Base-by-base conservation (phyloP, 1,139 yeast genomes). In the Scheffersomyces titani region DNA sequence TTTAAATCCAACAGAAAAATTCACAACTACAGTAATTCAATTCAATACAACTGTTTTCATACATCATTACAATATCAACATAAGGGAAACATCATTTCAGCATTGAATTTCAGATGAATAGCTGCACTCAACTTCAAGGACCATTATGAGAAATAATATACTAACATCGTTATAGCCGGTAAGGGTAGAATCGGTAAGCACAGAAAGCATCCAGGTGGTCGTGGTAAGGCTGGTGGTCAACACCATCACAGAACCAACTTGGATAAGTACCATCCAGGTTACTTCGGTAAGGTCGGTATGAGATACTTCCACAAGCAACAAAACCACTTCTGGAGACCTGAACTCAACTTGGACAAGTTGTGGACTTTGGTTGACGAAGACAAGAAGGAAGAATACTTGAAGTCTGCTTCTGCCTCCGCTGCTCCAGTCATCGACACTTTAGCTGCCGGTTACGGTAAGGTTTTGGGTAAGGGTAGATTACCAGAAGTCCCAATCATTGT, bases 141-240 rank as follows among this genome's bases (percentile, higher is more conserved):
- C 16, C 47, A 24, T 46, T 24, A 7, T 46, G 22, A n/a, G n/a
- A 18, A 36, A 18, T 45, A 16, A 50, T 47, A 53, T 65, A 77
- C 81, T 77, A 77, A 77, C 81, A 63, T 52, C 50, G 56, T 57
- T 69, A 67, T 73, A 89, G 98, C 98, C 96, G 99, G 99, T 91
- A 90, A 93, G 85, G 99, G 99, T 90, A 96, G 99, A 88, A 84
- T 96, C 84, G 99, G 99, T 85, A 94, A 96, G 90, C 99, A 96
- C 97, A 92, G 99, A 92, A 96, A 96, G 97, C 94, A 90, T 77
- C 98, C 99, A 74, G 99, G 99, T 94, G 99, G 99, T 87, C 94
- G 99, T 87, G 99, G 99, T 94, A 94, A 86, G 96, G 99, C 99
- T 82, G 99, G 99, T 93, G 99, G 99, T 91, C 96, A 88, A 85